A percentile compares a stretch with the other conserved stretches of the same genome.
Evolutionary conservation across 2,329 filamentous ascomycete species (phyloP).

Genomic region (Paracorniculantispora psalliotae): DNA sequence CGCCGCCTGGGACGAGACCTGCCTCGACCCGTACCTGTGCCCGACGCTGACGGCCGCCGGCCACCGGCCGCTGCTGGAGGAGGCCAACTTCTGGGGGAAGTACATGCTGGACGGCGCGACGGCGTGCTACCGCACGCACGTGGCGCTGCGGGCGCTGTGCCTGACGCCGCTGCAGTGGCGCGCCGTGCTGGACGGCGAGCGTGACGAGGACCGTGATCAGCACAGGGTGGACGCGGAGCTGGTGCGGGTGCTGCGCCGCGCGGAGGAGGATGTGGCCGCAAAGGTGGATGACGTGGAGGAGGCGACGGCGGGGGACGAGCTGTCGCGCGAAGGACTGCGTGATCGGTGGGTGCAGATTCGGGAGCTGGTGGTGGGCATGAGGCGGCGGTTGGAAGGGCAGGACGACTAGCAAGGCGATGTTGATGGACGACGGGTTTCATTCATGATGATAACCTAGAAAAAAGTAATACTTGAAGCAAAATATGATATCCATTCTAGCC

Average conservation of each 20-base stretch:
- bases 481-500: background rate
- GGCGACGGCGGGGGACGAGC: conserved; percentile 25
- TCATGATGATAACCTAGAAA: background rate
- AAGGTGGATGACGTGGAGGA: conserved; percentile 27
- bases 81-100: conserved; percentile 43
- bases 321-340: background rate
- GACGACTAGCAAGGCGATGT: no score
- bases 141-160: conserved; percentile 41
- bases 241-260: conserved; percentile 32
- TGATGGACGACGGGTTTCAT: no score
- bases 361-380: conserved; percentile 30
- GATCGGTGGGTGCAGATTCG: conserved; percentile 35
- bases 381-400: conserved; percentile 15
- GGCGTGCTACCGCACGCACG: conserved; percentile 52
- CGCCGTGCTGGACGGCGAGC: conserved; percentile 39
- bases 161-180: conserved; percentile 36
- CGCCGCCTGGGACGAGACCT: conserved; percentile 44
- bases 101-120: conserved; percentile 47
- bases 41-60: conserved; percentile 27
- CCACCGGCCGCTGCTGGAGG: conserved; percentile 37
- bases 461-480: background rate
- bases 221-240: conserved; percentile 32
- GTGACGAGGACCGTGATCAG: conserved; percentile 43
- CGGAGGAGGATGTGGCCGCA: conserved; percentile 27
- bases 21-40: conserved; percentile 43